Evolutionary conservation across 768 basidiomycete species (phyloP).

Genomic region (Leucocoprinus birnbaumii): DNA sequence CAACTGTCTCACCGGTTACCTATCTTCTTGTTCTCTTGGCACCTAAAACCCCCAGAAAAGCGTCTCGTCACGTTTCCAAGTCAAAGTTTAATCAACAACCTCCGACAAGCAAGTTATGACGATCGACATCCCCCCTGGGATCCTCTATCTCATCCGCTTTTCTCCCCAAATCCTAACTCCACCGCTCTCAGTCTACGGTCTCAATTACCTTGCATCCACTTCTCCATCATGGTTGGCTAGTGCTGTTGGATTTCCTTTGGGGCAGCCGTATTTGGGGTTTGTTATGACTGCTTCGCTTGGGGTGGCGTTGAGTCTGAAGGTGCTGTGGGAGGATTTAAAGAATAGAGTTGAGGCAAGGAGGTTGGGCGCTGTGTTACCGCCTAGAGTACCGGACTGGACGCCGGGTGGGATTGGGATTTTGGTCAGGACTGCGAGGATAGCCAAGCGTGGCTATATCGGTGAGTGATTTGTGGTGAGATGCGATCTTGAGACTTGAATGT

Average conservation of each 20-base stretch:
- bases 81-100: too few relatives aligned
- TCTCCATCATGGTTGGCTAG: background rate
- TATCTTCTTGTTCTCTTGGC: too few relatives aligned
- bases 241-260: background rate
- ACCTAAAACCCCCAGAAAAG: too few relatives aligned
- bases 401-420: conserved; percentile 18
- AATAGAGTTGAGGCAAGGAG: conserved; percentile 17
- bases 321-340: conserved; percentile 15
- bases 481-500: too few relatives aligned
- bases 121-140: conserved; percentile 21
- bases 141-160: conserved; percentile 20
- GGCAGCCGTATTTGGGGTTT: background rate
- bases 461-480: too few relatives aligned
- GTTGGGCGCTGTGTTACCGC: conserved; percentile 19
- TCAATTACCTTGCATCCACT: conserved; percentile 3
- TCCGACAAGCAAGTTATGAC: conserved; percentile 12
- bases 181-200: conserved; percentile 16
- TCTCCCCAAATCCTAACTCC: conserved; percentile 19
- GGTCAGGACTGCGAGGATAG: conserved; percentile 13
- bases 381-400: conserved; percentile 14
- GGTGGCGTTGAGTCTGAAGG: conserved; percentile 14
- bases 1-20: too few relatives aligned
- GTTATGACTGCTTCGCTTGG: conserved; percentile 19
- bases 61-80: too few relatives aligned
- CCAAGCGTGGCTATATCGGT: conserved; percentile 32